Percentiles rank a stretch among this genome's conserved stretches.
phyloP scores from a whole-genome alignment of 768 basidiomycete genomes.

The Russula virescens region DNA sequence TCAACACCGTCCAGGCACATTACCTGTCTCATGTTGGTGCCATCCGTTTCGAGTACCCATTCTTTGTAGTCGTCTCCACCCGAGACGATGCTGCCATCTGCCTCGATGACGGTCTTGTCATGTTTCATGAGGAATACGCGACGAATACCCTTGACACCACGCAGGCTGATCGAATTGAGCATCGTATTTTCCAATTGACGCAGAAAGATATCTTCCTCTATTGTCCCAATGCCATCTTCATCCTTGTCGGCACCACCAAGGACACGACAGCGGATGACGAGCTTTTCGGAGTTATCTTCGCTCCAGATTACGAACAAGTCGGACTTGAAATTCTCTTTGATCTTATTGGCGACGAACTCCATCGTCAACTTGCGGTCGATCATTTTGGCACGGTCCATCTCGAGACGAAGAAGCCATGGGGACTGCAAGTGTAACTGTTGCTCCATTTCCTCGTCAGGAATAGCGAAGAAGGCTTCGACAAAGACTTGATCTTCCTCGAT shows the following conservation, averaged over 20 bases:
- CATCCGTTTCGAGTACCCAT: slow-evolving; percentile 97
- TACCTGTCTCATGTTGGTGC: slow-evolving; percentile 91
- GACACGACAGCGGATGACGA: slow-evolving; percentile 94
- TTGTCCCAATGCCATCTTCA: slow-evolving; percentile 63
- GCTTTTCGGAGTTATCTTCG: slow-evolving; percentile 97
- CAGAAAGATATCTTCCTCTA: slow-evolving; percentile 94
- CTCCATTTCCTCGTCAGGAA: slow-evolving; percentile 95
- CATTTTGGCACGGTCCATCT: slow-evolving; percentile 96
- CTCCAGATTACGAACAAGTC: slow-evolving; percentile 98
- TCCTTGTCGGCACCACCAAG: slow-evolving; percentile 80
- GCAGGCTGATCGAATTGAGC: slow-evolving; percentile 90
- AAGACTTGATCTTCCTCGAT: slow-evolving; percentile 96
- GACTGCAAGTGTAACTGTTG: slow-evolving; percentile 87
- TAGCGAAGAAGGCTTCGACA: slow-evolving; percentile 98
- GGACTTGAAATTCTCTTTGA: slow-evolving; percentile 90
- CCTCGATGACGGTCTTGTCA: slow-evolving; percentile 61
- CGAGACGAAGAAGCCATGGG: slow-evolving; percentile 95
- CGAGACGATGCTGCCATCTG: slow-evolving; percentile 53
- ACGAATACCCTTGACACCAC: slow-evolving; percentile 86
- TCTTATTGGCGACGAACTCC: slow-evolving; percentile 89
- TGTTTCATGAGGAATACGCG: slow-evolving; percentile 92
- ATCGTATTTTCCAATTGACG: slow-evolving; percentile 95
- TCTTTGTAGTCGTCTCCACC: slow-evolving; percentile 58
- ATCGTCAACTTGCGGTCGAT: slow-evolving; percentile 95
- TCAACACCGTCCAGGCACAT: slow-evolving; percentile 96